Percentiles rank a stretch among this genome's conserved stretches.
These are phyloP conservation scores for Anisodus tanguticus DNA, from an alignment of 257 asterid species.

Conservation along the genomic window DNA sequence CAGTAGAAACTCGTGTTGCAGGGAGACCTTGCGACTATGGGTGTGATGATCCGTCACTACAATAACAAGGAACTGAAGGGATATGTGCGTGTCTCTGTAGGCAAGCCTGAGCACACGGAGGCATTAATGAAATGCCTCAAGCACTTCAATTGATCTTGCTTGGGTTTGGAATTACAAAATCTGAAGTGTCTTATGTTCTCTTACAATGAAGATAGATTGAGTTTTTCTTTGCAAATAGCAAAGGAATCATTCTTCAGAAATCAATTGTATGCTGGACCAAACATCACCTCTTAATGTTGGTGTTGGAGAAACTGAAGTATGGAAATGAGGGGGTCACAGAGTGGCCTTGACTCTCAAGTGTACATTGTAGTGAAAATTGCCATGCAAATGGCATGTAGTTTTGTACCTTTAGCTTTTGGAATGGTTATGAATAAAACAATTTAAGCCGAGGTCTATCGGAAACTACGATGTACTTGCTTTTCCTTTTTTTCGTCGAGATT, in stretches of 20 bases:
- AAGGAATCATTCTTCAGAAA: conserved; percentile 6
- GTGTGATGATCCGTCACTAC: conserved; percentile 97
- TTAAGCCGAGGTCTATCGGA: no score
- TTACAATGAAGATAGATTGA: background rate
- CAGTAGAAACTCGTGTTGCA: conserved; percentile 35
- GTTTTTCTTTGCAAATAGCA: background rate
- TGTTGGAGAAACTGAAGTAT: no score
- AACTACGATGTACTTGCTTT: no score
- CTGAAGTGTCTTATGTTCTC: conserved; percentile 2
- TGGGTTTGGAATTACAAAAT: background rate
- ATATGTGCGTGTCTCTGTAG: conserved; percentile 90
- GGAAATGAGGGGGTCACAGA: no score
- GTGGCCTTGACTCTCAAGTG: background rate
- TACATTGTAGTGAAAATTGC: background rate
- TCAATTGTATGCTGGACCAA: background rate
- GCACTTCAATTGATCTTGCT: conserved; percentile 45
- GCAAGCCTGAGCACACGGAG: conserved; percentile 92
- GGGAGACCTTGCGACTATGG: conserved; percentile 90
- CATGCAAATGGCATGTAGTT: conserved; percentile 10
- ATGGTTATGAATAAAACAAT: no score
- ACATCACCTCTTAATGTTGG: no score
- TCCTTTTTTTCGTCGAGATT: no score
- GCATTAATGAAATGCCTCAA: conserved; percentile 69
- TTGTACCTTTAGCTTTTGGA: background rate
- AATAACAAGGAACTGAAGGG: conserved; percentile 80